Percentiles rank a stretch among this genome's conserved stretches.
These are phyloP conservation scores for Tricholomella constricta DNA, from an alignment of 768 basidiomycete species.

Conservation along the genomic window DNA sequence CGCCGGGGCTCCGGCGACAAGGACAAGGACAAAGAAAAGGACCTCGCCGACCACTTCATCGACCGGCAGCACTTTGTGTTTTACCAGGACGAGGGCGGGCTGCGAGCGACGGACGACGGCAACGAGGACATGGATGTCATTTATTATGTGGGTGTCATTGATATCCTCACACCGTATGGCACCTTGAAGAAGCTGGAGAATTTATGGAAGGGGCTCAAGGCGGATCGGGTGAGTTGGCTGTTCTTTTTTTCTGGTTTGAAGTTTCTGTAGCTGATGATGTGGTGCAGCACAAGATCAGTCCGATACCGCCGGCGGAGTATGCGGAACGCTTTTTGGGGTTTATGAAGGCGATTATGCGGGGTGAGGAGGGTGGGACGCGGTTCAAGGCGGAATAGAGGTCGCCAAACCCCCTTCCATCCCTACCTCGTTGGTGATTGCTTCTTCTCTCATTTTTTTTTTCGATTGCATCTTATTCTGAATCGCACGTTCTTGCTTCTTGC, in stretches of 20 bases:
- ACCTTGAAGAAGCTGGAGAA: constrained; percentile 80
- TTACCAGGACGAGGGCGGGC: constrained; percentile 95
- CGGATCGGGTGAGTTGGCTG: constrained; percentile 82
- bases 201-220: constrained; percentile 87
- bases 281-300: constrained; percentile 88
- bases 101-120: constrained; percentile 85
- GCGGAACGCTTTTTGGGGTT: constrained; percentile 86
- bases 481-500: neutral
- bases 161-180: constrained; percentile 92
- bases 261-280: constrained; percentile 9
- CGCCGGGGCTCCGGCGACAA: constrained; percentile 47
- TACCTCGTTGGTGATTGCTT: too few species aligned
- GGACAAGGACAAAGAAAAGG: constrained; percentile 43
- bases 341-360: constrained; percentile 84
- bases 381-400: constrained; percentile 38
- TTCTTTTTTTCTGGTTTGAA: neutral
- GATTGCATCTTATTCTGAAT: too few species aligned
- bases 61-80: constrained; percentile 82
- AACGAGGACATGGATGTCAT: constrained; percentile 76
- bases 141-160: constrained; percentile 95
- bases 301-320: constrained; percentile 87
- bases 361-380: constrained; percentile 64
- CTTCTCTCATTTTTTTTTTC: too few species aligned
- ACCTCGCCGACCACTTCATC: constrained; percentile 46
- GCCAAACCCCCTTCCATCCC: neutral